Conservation (phyloP, 345 rosid genomes). For the Dipteronia dyeriana region DNA sequence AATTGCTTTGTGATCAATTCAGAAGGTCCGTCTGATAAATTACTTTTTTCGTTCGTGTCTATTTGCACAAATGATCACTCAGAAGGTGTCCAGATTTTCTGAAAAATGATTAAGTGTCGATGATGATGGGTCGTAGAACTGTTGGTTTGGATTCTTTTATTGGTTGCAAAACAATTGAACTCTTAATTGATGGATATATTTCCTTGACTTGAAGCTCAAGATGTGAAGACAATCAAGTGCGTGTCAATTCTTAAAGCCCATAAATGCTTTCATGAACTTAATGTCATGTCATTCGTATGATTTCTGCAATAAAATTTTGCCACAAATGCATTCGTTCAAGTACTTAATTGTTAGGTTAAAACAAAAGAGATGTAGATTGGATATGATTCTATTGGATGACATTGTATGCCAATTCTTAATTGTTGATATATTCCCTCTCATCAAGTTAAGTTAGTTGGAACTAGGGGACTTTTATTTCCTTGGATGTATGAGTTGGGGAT, state of each 20-base stretch:
- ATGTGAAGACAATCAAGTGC: neutral
- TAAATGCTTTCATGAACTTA: no score
- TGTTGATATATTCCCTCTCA: neutral
- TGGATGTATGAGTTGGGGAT: neutral
- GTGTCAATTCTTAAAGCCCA: neutral
- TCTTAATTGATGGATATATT: neutral
- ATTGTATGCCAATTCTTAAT: neutral
- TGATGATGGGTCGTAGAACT: neutral
- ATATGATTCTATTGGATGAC: no score
- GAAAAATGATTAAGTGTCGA: neutral
- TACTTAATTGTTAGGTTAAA: no score
- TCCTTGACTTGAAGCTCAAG: no score
- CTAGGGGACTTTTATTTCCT: neutral
- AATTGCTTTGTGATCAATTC: no score
- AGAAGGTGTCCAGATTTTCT: neutral
- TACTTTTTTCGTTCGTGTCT: no score
- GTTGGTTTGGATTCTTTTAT: constrained; percentile 2
- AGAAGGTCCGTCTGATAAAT: no score
- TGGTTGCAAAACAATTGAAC: neutral
- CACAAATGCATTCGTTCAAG: no score
- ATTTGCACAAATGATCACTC: neutral
- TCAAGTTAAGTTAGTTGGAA: neutral
- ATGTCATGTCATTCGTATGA: no score
- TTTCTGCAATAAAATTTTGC: neutral
- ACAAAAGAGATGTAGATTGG: no score